Evolutionary conservation across 1,284 basidiomycete genomes (phyloP).

Genomic region (Takashimella tepidaria): DNA sequence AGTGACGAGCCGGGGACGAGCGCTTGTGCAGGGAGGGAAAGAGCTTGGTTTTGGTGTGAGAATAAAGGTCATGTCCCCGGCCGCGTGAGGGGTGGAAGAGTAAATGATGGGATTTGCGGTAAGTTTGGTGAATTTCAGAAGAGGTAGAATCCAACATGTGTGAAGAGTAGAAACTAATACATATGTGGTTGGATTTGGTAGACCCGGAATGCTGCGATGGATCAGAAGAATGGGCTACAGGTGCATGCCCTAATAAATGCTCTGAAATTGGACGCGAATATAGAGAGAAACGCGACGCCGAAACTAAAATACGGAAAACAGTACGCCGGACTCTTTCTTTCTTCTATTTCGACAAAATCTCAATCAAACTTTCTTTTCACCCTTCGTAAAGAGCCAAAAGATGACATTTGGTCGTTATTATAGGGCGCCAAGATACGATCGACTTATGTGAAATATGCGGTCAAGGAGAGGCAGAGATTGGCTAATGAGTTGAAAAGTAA

Average conservation of each 20-base stretch:
- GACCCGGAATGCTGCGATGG: slow-evolving; percentile 96
- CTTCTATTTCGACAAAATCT: too few relatives aligned
- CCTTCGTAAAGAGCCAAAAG: too few relatives aligned
- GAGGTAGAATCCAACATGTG: too few relatives aligned
- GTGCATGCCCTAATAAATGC: slow-evolving; percentile 76
- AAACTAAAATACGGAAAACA: slow-evolving; percentile 71
- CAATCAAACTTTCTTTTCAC: background rate
- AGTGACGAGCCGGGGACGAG: slow-evolving; percentile 92
- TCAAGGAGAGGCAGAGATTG: slow-evolving; percentile 77
- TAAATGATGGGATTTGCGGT: slow-evolving; percentile 96
- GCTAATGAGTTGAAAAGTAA: slow-evolving; percentile 57
- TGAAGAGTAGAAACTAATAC: background rate
- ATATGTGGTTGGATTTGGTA: slow-evolving; percentile 40
- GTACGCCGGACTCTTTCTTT: too few relatives aligned
- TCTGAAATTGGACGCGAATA: slow-evolving; percentile 67
- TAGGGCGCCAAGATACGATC: slow-evolving; percentile 87
- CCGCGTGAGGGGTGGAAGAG: slow-evolving; percentile 70
- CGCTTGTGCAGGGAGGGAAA: slow-evolving; percentile 60
- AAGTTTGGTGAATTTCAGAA: too few relatives aligned
- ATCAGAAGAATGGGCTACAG: slow-evolving; percentile 71
- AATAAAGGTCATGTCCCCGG: slow-evolving; percentile 85
- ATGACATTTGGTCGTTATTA: too few relatives aligned
- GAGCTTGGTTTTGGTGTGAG: slow-evolving; percentile 74
- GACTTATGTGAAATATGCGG: slow-evolving; percentile 78
- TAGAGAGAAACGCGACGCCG: slow-evolving; percentile 61